phyloP scores from a whole-genome alignment of 2,329 filamentous ascomycete genomes.

The Sarocladiaceae sp. region DNA sequence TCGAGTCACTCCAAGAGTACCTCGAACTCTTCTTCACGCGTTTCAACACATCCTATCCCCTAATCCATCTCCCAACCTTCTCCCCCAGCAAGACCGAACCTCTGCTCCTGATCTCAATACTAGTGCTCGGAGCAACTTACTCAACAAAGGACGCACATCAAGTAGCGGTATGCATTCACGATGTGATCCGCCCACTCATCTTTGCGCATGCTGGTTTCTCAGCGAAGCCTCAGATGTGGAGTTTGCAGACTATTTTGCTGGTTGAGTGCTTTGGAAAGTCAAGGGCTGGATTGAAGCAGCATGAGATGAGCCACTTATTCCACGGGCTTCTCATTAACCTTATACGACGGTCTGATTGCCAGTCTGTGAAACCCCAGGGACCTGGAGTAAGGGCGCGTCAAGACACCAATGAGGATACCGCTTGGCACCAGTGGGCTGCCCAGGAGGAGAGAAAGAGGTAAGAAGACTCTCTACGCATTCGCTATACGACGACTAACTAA shows the following conservation, averaged over 20 bases:
- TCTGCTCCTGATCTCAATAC: constrained; percentile 47
- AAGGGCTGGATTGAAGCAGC: constrained; percentile 57
- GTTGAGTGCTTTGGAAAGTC: constrained; percentile 64
- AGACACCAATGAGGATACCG: constrained; percentile 28
- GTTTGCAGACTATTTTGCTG: constrained; percentile 56
- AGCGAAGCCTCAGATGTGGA: constrained; percentile 56
- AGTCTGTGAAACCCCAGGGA: constrained; percentile 24
- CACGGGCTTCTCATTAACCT: constrained; percentile 34
- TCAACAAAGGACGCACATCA: constrained; percentile 54
- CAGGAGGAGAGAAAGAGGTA: constrained; percentile 55
- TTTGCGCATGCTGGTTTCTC: constrained; percentile 54
- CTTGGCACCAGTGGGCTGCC: constrained; percentile 51
- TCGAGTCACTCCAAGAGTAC: constrained; percentile 49
- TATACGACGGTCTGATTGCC: constrained; percentile 31
- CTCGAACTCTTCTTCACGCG: constrained; percentile 55
- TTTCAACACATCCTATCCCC: constrained; percentile 57
- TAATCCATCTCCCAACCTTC: constrained; percentile 56
- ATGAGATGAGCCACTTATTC: constrained; percentile 58
- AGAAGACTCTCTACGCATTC: not conserved
- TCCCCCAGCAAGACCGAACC: constrained; percentile 44
- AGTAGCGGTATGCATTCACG: constrained; percentile 58
- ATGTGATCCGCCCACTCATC: constrained; percentile 55
- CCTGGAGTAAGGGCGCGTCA: constrained; percentile 14
- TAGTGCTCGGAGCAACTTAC: constrained; percentile 60
- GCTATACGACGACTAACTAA: constrained; percentile 2